Base-by-base conservation (phyloP, 2,329 filamentous ascomycete species). In the Parastagonospora nodorum region DNA sequence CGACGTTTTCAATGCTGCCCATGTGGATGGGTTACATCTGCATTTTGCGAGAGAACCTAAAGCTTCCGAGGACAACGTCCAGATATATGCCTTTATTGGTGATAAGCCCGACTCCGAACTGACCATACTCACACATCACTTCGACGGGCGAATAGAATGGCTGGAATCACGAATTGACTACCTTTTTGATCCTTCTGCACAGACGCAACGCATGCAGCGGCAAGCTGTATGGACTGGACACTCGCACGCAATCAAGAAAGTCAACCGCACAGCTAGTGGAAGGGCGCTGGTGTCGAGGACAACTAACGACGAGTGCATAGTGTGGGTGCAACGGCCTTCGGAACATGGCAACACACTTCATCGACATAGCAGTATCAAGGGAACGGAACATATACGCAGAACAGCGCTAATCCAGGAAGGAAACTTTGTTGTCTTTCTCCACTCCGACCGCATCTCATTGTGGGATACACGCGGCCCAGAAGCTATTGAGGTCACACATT, bases 1-100 rank as follows among this genome's bases (percentile, higher is more conserved):
- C 27, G 85, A 87, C 55, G 84, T 93, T n/a, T 95, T 94, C 77
- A 94, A 91, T 66, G 87, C 97, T 60, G 86, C 90, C 1, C 89
- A 95, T 65, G 83, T 92, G 24, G 84, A 89, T 64, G 82, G 82
- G 2, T 60, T 87, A 49, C 69, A 64, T 53, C 50, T 76, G 27
- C 70, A 74, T 47, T 75, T 78, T 48, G 66, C 71, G 12, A 68
- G 66, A 19, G 55, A 64, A 15, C 63, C 64, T 1, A 59, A 57
- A n/a, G 51, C 60, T 2, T 41, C 69, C 2, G 69, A 76, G 48
- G 80, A 84, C 58, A 84, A 93, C 69, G 82, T 87, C 10, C 88
- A 90, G 63, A 84, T 92, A 38, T 82, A 87, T 65, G 84, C 83
- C 37, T 95, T 92, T 65, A 92, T 87, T 66, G 85, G 87, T 28